Evolutionary conservation across 116 monocot genomes (phyloP).

Genomic region (Phalaenopsis hybrid): DNA sequence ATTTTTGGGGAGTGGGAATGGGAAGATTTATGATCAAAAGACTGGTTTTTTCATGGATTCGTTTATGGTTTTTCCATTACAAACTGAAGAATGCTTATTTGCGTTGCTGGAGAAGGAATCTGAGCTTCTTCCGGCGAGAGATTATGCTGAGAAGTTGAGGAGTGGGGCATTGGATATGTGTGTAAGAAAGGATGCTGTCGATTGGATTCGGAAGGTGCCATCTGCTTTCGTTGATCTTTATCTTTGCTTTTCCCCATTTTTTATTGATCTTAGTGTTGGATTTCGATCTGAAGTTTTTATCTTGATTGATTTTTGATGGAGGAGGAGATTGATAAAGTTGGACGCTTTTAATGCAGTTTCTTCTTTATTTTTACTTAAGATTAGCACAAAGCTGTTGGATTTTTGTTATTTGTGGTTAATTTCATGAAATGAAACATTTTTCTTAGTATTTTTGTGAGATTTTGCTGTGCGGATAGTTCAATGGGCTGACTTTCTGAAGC

Average conservation of each 20-base stretch:
- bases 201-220: constrained; percentile 25
- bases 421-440: not conserved
- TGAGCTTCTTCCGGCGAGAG: constrained; percentile 15
- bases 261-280: not conserved
- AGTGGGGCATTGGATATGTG: constrained; percentile 11
- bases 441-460: not conserved
- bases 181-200: constrained; percentile 19
- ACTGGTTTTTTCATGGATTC: constrained; percentile 11
- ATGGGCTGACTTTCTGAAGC: not conserved
- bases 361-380: not conserved
- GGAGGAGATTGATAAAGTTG: not conserved
- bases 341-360: not conserved
- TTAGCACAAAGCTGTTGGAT: not conserved
- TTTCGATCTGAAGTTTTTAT: not conserved
- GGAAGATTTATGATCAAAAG: constrained; percentile 7
- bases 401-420: not conserved
- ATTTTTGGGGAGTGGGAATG: not conserved
- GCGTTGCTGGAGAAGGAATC: constrained; percentile 13
- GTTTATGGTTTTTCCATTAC: constrained; percentile 15
- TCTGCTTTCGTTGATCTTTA: not conserved
- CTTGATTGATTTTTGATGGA: not conserved
- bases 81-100: constrained; percentile 23
- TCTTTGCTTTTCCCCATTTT: not conserved
- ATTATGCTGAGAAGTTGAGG: constrained; percentile 15
- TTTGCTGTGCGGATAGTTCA: not conserved